A percentile compares a stretch with the other conserved stretches of the same genome.
These are phyloP conservation scores for Melastoma malabathricum DNA, from an alignment of 345 rosid genomes.

Conservation along the genomic window DNA sequence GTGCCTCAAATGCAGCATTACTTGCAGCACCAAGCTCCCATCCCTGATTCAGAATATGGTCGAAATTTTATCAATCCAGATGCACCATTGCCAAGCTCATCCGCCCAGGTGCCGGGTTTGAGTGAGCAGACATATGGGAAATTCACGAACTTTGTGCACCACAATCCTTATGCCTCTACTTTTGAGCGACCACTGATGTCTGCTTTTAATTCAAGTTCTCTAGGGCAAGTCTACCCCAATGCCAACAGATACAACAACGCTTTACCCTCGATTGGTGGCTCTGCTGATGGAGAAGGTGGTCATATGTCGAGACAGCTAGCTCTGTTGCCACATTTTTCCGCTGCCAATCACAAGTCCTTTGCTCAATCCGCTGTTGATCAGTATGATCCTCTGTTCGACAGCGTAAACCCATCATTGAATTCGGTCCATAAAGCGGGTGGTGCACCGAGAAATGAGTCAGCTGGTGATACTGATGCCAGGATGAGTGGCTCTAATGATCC, in stretches of 20 bases:
- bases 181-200: conserved; percentile 31
- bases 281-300: conserved; percentile 18
- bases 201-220: conserved; percentile 22
- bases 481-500: conserved; percentile 35
- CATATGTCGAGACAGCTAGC: conserved; percentile 28
- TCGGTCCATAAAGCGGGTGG: conserved; percentile 21
- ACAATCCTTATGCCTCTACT: conserved; percentile 31
- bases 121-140: conserved; percentile 18
- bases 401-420: conserved; percentile 50
- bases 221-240: conserved; percentile 17
- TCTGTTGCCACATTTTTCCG: conserved; percentile 28
- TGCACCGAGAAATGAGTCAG: conserved; percentile 30
- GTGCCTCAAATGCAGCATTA: conserved; percentile 24
- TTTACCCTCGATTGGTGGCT: conserved; percentile 16
- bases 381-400: conserved; percentile 85
- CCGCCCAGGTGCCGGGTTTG: conserved; percentile 16
- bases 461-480: conserved; percentile 23
- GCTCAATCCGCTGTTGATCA: conserved; percentile 32
- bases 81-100: conserved; percentile 14
- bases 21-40: conserved; percentile 21
- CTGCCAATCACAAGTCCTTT: conserved; percentile 17
- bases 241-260: conserved; percentile 10
- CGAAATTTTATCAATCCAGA: conserved; percentile 5
- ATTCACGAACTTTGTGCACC: conserved; percentile 17
- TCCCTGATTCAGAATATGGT: conserved; percentile 12